phyloP scores from a whole-genome alignment of 305 asterid species.

The Coffea humblotiana region DNA sequence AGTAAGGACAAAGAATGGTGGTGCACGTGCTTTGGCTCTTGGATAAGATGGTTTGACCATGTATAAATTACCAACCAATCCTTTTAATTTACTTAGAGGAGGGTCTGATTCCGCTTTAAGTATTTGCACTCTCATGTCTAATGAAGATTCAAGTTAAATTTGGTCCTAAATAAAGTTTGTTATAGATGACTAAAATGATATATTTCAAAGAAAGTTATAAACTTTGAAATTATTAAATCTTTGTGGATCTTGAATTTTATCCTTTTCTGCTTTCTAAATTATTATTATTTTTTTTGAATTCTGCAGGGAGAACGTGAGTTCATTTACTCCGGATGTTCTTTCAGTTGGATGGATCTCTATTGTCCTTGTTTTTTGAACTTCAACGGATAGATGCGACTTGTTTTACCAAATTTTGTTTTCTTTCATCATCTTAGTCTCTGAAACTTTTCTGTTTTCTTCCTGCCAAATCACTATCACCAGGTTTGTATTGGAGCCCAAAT shows the following conservation, averaged over 20 bases:
- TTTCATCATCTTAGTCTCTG: not conserved
- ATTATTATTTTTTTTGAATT: conserved; percentile 6
- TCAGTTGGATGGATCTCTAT: conserved; percentile 6
- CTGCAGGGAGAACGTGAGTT: conserved; percentile 79
- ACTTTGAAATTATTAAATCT: not conserved
- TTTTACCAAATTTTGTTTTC: not conserved
- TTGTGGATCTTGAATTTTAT: not conserved
- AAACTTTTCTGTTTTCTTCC: conserved; percentile 15
- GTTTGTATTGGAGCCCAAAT: conserved; percentile 82
- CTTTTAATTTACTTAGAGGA: not conserved
- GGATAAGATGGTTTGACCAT: not conserved
- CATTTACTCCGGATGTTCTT: conserved; percentile 6
- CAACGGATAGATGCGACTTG: not conserved
- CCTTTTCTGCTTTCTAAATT: not conserved
- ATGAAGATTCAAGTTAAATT: not conserved
- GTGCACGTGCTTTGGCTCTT: not conserved
- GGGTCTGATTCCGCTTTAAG: not conserved
- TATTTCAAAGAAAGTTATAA: not conserved
- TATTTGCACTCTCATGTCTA: not conserved
- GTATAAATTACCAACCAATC: not conserved
- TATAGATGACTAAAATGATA: not conserved
- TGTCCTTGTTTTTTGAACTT: not conserved
- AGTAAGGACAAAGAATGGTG: not conserved
- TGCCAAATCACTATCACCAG: conserved; percentile 36
- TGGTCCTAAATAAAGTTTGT: not conserved